Conservation (phyloP, 306 rosid species). For the Casuarina cunninghamiana region DNA sequence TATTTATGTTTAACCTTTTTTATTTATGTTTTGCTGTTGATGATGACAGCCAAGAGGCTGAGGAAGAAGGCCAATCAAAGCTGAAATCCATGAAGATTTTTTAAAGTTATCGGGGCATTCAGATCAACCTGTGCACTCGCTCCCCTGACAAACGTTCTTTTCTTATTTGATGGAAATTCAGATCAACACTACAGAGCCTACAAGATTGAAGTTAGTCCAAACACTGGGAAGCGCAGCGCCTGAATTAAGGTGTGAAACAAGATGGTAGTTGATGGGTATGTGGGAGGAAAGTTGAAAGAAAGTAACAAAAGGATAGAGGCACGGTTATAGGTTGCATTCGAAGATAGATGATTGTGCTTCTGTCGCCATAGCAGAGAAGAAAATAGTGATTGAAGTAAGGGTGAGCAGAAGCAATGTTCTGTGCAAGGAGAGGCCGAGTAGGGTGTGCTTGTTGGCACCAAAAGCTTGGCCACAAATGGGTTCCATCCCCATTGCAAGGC, state of each 20-base stretch:
- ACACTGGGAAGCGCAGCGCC: constrained; percentile 85
- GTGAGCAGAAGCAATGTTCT: constrained; percentile 62
- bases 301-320: constrained; percentile 75
- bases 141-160: constrained; percentile 27
- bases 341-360: constrained; percentile 80
- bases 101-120: constrained; percentile 18
- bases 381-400: constrained; percentile 62
- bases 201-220: constrained; percentile 70
- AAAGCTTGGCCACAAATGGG: constrained; percentile 91
- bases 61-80: constrained; percentile 30
- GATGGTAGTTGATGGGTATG: constrained; percentile 70
- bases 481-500: constrained; percentile 89
- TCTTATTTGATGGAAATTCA: too few relatives aligned
- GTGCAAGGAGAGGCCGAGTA: constrained; percentile 77
- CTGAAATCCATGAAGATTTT: constrained; percentile 43
- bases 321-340: constrained; percentile 79
- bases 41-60: constrained; percentile 35
- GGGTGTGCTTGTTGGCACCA: constrained; percentile 62
- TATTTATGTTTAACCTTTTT: too few relatives aligned
- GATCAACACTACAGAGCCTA: constrained; percentile 56
- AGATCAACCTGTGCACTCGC: constrained; percentile 35
- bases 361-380: constrained; percentile 60
- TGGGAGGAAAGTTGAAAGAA: constrained; percentile 62
- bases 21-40: too few relatives aligned
- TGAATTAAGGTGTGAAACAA: constrained; percentile 47